Conservation (phyloP, 345 rosid species). For the Hevea brasiliensis region DNA sequence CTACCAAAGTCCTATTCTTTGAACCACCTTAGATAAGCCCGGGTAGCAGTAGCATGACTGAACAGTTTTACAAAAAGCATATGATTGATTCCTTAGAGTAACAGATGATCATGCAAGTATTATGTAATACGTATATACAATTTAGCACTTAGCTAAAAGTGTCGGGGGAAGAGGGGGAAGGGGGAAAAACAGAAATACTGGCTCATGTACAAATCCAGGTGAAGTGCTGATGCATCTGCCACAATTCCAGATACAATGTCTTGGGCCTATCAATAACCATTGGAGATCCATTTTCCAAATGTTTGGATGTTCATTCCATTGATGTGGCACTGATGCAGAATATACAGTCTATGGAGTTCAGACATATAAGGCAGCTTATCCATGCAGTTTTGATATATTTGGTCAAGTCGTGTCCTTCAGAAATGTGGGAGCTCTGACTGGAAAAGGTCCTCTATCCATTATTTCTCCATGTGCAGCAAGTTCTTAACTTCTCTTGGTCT, state of each 20-base stretch:
- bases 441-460: slow-evolving; percentile 70
- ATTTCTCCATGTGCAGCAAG: slow-evolving; percentile 61
- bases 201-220: background rate
- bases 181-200: background rate
- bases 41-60: too few relatives aligned
- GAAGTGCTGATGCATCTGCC: slow-evolving; percentile 13
- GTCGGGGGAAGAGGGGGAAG: background rate
- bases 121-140: background rate
- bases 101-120: background rate
- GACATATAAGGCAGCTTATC: slow-evolving; percentile 80
- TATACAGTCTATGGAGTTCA: slow-evolving; percentile 85
- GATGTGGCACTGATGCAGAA: slow-evolving; percentile 75
- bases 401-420: slow-evolving; percentile 64
- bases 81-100: background rate
- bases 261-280: slow-evolving; percentile 77
- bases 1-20: background rate
- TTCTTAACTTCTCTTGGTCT: slow-evolving; percentile 72
- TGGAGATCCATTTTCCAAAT: slow-evolving; percentile 76
- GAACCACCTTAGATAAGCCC: background rate
- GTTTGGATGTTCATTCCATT: slow-evolving; percentile 55
- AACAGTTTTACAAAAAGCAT: background rate
- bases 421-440: slow-evolving; percentile 80
- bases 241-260: slow-evolving; percentile 69
- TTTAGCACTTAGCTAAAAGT: background rate
- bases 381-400: slow-evolving; percentile 58